Percentiles rank a stretch among this genome's conserved stretches.
phyloP scores from a whole-genome alignment of 176 grass and related monocot species.

The Carex cristatella region DNA sequence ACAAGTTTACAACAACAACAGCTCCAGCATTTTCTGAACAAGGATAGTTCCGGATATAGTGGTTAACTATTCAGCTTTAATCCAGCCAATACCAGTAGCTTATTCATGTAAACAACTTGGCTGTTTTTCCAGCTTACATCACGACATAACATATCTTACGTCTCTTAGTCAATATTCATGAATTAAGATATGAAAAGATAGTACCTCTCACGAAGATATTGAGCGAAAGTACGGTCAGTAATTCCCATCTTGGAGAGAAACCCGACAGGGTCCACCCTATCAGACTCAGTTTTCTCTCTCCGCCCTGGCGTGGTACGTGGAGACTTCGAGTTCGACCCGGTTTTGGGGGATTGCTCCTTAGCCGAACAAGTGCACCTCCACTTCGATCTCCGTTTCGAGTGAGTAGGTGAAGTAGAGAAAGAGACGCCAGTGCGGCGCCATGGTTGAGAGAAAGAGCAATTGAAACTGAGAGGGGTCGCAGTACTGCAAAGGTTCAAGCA shows the following conservation, averaged over 20 bases:
- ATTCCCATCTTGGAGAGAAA: conserved; percentile 69
- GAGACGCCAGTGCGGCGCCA: conserved; percentile 24
- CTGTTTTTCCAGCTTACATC: not conserved
- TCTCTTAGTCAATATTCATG: not conserved
- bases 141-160: not conserved
- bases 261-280: conserved; percentile 58
- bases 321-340: conserved; percentile 22
- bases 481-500: not conserved
- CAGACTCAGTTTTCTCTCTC: conserved; percentile 16
- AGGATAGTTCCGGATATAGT: not conserved
- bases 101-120: not conserved
- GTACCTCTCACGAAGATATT: conserved; percentile 86
- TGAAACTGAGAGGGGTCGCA: not conserved
- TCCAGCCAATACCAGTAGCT: not conserved
- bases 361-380: not conserved
- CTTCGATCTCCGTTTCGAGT: not conserved
- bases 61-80: not conserved
- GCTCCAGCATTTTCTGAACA: not conserved
- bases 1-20: not conserved
- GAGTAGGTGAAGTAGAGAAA: not conserved
- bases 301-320: conserved; percentile 18
- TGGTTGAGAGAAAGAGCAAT: not conserved
- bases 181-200: not conserved
- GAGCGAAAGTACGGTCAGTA: conserved; percentile 61
- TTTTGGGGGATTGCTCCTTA: conserved; percentile 28